These are phyloP conservation scores for Trichocladium uniseriatum DNA, from an alignment of 495 filamentous ascomycete genomes.

Conservation along the genomic window DNA sequence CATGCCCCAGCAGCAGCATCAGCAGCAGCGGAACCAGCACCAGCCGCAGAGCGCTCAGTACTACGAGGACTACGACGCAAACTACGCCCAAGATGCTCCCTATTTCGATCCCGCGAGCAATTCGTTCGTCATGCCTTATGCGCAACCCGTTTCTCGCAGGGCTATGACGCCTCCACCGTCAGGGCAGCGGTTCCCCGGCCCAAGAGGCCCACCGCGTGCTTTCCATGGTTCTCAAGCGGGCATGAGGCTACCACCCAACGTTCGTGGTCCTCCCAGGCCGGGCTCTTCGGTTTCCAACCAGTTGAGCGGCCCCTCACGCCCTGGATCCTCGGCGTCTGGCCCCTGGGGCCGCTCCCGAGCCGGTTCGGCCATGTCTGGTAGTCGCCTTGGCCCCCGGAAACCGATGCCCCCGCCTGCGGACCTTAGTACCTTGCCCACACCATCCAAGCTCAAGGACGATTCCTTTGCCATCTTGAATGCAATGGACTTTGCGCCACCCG, in stretches of 20 bases:
- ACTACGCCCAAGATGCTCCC: constrained; percentile 51
- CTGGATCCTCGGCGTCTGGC: constrained; percentile 60
- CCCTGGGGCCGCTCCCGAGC: constrained; percentile 41
- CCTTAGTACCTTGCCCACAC: constrained; percentile 71
- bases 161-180: constrained; percentile 96
- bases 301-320: constrained; percentile 39
- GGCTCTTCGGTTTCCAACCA: constrained; percentile 35
- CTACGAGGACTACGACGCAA: constrained; percentile 60
- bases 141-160: constrained; percentile 73
- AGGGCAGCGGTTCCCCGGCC: constrained; percentile 56
- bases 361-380: constrained; percentile 30
- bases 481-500: constrained; percentile 81
- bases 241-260: constrained; percentile 23
- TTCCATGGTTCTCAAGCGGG: constrained; percentile 32
- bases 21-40: constrained; percentile 7
- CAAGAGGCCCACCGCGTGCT: constrained; percentile 24
- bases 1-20: constrained; percentile 28
- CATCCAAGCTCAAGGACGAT: constrained; percentile 79
- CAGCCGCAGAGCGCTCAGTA: constrained; percentile 39
- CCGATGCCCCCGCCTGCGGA: constrained; percentile 64
- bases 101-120: constrained; percentile 70
- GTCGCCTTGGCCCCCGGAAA: constrained; percentile 36
- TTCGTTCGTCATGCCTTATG: constrained; percentile 67
- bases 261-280: constrained; percentile 33
- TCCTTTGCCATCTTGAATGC: constrained; percentile 56